Conservation (phyloP, 768 basidiomycete species). For the Phlegmacium glaucopus region DNA sequence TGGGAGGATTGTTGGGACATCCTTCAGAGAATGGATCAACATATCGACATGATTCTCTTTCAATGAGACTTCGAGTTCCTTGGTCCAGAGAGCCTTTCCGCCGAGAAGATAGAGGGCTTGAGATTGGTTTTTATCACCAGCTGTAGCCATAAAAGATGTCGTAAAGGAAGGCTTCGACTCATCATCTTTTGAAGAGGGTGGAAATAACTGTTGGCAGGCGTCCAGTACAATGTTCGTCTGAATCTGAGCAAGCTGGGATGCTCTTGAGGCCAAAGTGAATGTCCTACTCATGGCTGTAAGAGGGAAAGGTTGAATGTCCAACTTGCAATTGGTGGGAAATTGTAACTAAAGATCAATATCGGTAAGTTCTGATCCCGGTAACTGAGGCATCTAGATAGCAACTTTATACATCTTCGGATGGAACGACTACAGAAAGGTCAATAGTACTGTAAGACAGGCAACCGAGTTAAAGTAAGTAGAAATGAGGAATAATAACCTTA, state of each 20-base stretch:
- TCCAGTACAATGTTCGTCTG: conserved; percentile 83
- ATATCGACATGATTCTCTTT: conserved; percentile 75
- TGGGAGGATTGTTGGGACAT: conserved; percentile 86
- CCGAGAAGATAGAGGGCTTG: conserved; percentile 84
- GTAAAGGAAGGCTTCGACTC: conserved; percentile 33
- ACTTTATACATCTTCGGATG: conserved; percentile 52
- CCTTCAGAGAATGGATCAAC: conserved; percentile 91
- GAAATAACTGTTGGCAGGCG: conserved; percentile 55
- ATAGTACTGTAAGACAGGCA: conserved; percentile 74
- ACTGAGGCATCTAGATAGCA: conserved; percentile 44
- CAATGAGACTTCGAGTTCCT: conserved; percentile 88
- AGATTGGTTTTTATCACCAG: conserved; percentile 88
- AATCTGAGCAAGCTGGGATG: conserved; percentile 83
- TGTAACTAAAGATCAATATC: no score
- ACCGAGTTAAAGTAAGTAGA: conserved; percentile 46
- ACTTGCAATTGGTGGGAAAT: not conserved
- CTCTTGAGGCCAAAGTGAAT: conserved; percentile 80
- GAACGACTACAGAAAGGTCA: conserved; percentile 73
- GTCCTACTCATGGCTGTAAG: conserved; percentile 35
- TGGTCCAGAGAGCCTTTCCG: conserved; percentile 94
- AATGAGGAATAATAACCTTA: conserved; percentile 53
- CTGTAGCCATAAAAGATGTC: conserved; percentile 54
- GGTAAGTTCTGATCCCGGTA: conserved; percentile 1
- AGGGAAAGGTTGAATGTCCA: no score
- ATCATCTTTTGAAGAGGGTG: conserved; percentile 36